Evolutionary conservation across 768 basidiomycete genomes (phyloP), one percentile per base, ranked within the genome.

Genomic region (Boletus bicolor): DNA sequence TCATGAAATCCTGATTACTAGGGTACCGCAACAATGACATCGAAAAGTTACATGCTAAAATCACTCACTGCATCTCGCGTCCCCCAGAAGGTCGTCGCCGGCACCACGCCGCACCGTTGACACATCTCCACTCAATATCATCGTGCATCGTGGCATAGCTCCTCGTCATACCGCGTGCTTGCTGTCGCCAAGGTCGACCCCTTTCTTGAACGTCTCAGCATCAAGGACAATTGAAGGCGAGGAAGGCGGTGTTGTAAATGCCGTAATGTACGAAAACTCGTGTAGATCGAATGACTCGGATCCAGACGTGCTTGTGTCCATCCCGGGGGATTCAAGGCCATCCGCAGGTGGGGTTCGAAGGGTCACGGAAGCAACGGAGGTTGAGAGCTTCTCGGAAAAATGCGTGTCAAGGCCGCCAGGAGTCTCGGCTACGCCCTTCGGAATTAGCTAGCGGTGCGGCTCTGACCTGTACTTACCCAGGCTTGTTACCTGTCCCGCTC

Each of bases 251-350:
- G 70, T 72, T 26, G 69, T 68, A 37, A 67, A 66, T 12, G 66
- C 69, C 11, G 68, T 70, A 35, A 68, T 32, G 45, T 70, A 66
- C 30, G 71, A 72, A 64, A 66, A 64, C 59, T 68, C 68, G 56
- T 66, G 57, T 55, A 70, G 41, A 46, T 72, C 68, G 17, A 61
- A 66, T 37, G 58, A 56, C 12, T 54, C 51, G 47, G 57, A 62
- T 30, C 56, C 46, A 28, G 57, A 39, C 12, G 58, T 58, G 35
- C 42, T 54, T 14, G 57, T 53, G 12, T 55, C 49, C 53, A 26
- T 46, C 35, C 49, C 53, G 2, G 59, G 67, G 8, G 61, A 65
- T 43, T 62, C 51, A 7, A 47, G 49, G 26, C 17, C 36, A 11
- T 48, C 42, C 21, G 51, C 11, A 5, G 35, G 59, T 45, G 51